Evolutionary conservation across 495 filamentous ascomycete species (phyloP).

Genomic region (Tuber indicum): DNA sequence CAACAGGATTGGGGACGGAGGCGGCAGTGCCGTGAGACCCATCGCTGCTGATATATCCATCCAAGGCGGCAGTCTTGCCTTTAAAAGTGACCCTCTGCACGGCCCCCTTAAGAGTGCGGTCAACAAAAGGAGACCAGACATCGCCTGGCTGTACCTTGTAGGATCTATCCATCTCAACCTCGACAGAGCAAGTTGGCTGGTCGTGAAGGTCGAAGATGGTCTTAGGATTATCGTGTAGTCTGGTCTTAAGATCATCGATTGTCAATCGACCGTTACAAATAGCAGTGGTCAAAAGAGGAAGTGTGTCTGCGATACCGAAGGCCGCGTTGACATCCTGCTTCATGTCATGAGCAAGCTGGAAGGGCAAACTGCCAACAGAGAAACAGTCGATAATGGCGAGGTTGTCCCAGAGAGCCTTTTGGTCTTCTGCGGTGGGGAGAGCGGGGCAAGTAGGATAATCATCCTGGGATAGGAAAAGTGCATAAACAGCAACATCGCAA

Average conservation of each 20-base stretch:
- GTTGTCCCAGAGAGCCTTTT: conserved; percentile 73
- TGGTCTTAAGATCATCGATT: conserved; percentile 62
- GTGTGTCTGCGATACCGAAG: conserved; percentile 67
- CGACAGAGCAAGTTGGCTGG: conserved; percentile 64
- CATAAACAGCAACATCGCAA: conserved; percentile 75
- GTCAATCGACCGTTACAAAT: conserved; percentile 69
- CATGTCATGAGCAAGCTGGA: conserved; percentile 61
- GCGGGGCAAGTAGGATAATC: conserved; percentile 64
- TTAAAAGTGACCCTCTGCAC: conserved; percentile 76
- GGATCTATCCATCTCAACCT: conserved; percentile 62
- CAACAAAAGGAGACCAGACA: conserved; percentile 69
- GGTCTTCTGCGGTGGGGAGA: conserved; percentile 64
- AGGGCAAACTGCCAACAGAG: conserved; percentile 75
- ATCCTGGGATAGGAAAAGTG: conserved; percentile 70
- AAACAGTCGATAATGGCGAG: conserved; percentile 73
- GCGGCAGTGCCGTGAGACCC: conserved; percentile 63
- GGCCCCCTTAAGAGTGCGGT: conserved; percentile 62
- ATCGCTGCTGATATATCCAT: conserved; percentile 57
- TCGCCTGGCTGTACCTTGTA: conserved; percentile 53
- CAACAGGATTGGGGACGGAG: conserved; percentile 58
- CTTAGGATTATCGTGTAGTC: conserved; percentile 75
- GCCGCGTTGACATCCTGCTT: conserved; percentile 53
- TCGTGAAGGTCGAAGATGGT: conserved; percentile 83
- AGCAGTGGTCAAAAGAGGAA: conserved; percentile 72
- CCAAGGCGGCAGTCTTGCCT: conserved; percentile 67